Evolutionary conservation across 768 basidiomycete genomes (phyloP), one percentile per base, ranked within the genome.

Genomic region (Mycena metata): DNA sequence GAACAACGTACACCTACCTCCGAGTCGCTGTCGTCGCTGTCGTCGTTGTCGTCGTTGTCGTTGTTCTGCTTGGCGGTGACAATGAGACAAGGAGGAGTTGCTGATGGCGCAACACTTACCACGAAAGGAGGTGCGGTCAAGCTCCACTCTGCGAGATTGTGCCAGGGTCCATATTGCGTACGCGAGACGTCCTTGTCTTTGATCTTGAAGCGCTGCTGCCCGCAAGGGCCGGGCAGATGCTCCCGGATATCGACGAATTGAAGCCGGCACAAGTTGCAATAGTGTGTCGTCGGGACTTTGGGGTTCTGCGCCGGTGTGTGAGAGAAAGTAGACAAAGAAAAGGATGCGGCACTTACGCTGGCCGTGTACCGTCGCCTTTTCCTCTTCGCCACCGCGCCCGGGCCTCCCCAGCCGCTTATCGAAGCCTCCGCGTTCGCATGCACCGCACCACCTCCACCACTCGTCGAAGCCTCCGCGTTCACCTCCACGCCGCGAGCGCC

Each of bases 181-280:
- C 61, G 49, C 5, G 17, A 54, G 21, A n/a, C 1, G 2, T 42
- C n/a, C 3, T 23, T 6, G 24, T 64, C 30, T 5, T 42, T 42
- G 26, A 64, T 47, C n/a, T 51, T 42, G 54, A 64, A 64, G 2
- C 10, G 11, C 4, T 41, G 56, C 13, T n/a, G 10, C 3, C 11
- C 9, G 43, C 63, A 64, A 2, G 35, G n/a, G 2, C 6, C 21
- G 6, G 61, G 61, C 1, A 64, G 41, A 19, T 64, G 61, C 13
- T 64, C 51, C 3, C 51, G 36, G 2, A 64, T 64, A 24, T 64
- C 61, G 21, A 5, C 5, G 42, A 54, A 54, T 30, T 64, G 61
- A 33, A 15, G 2, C 8, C 51, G 61, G 24, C 55, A 51, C 10
- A 2, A 2, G 13, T 49, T 21, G 51, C 61, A 64, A 16, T 52